Evolutionary conservation across 2,329 filamentous ascomycete genomes (phyloP), one percentile per base, ranked within the genome.

Genomic region (Penicillium sp.): DNA sequence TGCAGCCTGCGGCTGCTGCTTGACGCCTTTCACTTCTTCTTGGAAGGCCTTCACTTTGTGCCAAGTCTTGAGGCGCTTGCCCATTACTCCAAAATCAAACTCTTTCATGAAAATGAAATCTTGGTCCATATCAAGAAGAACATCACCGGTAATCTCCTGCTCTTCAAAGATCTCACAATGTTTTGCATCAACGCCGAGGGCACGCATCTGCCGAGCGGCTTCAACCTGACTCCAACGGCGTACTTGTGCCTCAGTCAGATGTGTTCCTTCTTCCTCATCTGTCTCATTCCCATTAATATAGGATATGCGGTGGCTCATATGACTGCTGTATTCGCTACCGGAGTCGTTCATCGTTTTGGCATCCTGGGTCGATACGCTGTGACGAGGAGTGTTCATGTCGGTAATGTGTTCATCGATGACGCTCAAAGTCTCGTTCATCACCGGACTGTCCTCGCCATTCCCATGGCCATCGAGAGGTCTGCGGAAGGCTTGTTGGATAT

Each of bases 341-440:
- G 91, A 95, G 69, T 95, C 90, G 56, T 85, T 90, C 39, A 79
- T 79, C 64, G 58, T 82, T 76, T 57, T 86, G 69, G 58, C 63
- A 27, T 76, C 74, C 43, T 82, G 81, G 18, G 69, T 65, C 40
- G 75, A 62, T 50, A 80, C 56, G 64, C 78, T 80, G 55, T 83
- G 80, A 22, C 81, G 78, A 48, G 82, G 82, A 5, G 79, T 83
- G 67, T 79, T 81, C 75, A 97, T 82, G 69, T 96, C 89, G 38
- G 90, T 96, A 62, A 97, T 96, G 68, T 96, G 92, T 73, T 97
- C 92, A 69, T 97, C 88, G 64, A 97, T 97, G 52, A 97, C 92
- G 65, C 91, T 96, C 46, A 97, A 76, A 0, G 92, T 96, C 70
- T 97, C 92, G 68, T 92, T 91, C 78, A 97, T 88, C 44, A 96